These are phyloP conservation scores for Phalaenopsis hybrid DNA, from an alignment of 116 monocot genomes.

Conservation along the genomic window DNA sequence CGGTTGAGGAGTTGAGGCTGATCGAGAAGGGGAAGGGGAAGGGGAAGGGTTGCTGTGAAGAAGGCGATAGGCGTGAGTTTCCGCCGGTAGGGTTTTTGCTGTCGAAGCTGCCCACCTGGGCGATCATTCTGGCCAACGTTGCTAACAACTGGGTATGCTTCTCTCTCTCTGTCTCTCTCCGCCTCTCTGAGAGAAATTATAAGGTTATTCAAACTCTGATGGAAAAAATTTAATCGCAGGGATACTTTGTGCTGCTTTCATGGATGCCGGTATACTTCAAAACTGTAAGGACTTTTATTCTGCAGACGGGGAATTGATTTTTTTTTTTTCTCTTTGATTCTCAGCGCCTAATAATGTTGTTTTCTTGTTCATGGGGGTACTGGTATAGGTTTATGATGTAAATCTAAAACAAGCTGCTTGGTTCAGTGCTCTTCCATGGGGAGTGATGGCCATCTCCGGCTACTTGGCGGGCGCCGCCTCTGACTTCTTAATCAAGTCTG, in stretches of 20 bases:
- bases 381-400: conserved; percentile 65
- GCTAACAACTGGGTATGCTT: conserved; percentile 84
- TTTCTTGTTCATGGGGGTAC: not conserved
- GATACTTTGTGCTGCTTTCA: conserved; percentile 89
- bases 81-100: conserved; percentile 45
- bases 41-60: not conserved
- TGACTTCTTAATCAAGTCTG: conserved; percentile 69
- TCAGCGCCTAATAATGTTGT: not conserved
- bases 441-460: conserved; percentile 79
- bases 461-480: conserved; percentile 73
- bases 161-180: not conserved
- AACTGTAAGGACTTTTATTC: conserved; percentile 41
- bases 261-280: conserved; percentile 99
- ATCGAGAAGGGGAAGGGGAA: conserved; percentile 60
- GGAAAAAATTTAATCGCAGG: conserved; percentile 28
- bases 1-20: conserved; percentile 35
- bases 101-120: conserved; percentile 71
- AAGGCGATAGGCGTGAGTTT: conserved; percentile 7
- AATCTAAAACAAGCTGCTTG: conserved; percentile 93
- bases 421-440: conserved; percentile 94
- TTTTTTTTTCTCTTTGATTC: not conserved
- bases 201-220: too few species aligned
- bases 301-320: not conserved
- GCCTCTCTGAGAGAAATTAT: too few species aligned
- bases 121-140: conserved; percentile 70